Conservation (phyloP, 2,329 filamentous ascomycete species). For the Cladosporium sphaerospermum region DNA sequence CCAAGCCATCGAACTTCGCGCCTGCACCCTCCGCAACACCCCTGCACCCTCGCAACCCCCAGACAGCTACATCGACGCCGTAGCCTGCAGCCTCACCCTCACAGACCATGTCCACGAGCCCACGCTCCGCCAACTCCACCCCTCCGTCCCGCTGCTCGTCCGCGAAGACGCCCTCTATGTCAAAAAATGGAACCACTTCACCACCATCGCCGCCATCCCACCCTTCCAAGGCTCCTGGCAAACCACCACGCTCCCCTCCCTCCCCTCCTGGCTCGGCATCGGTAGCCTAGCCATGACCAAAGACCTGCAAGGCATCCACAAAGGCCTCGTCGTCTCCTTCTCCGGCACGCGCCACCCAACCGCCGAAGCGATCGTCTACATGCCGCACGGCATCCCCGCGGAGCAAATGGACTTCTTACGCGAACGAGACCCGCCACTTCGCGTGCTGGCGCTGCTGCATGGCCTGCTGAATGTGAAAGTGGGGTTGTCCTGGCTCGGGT, state of each 20-base stretch:
- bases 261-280: slow-evolving; percentile 59
- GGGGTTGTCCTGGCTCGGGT: slow-evolving; percentile 21
- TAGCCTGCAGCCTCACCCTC: slow-evolving; percentile 59
- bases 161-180: slow-evolving; percentile 53
- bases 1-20: slow-evolving; percentile 42
- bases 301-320: slow-evolving; percentile 56
- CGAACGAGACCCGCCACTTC: slow-evolving; percentile 41
- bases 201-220: slow-evolving; percentile 46
- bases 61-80: slow-evolving; percentile 47
- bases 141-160: slow-evolving; percentile 53
- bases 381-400: slow-evolving; percentile 55
- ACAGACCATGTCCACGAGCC: slow-evolving; percentile 62
- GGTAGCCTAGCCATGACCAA: slow-evolving; percentile 49
- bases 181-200: slow-evolving; percentile 54
- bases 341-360: slow-evolving; percentile 29
- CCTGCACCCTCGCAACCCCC: slow-evolving; percentile 1
- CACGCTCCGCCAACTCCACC: slow-evolving; percentile 52
- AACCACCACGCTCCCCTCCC: slow-evolving; percentile 35
- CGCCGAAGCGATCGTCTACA: slow-evolving; percentile 56
- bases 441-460: slow-evolving; percentile 55
- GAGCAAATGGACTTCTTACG: slow-evolving; percentile 39
- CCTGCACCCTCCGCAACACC: slow-evolving; percentile 22
- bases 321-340: slow-evolving; percentile 55
- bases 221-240: slow-evolving; percentile 46
- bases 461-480: slow-evolving; percentile 58